These are phyloP conservation scores for Metschnikowia peoriensis DNA, from an alignment of 805 yeast species.

Conservation along the genomic window DNA sequence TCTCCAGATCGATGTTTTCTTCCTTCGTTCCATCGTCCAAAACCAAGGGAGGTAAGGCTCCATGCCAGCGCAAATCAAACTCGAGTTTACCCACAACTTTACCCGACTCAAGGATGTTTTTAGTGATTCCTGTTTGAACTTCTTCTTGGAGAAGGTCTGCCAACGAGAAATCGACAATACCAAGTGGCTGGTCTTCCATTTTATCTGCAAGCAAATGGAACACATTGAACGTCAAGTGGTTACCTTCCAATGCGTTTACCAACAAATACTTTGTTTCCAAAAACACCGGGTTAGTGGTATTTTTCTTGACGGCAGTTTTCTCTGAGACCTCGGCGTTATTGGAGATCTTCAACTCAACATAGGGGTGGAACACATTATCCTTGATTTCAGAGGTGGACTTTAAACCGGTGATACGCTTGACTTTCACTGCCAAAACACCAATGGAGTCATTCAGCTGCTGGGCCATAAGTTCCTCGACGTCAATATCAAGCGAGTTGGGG, in stretches of 20 bases:
- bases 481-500: slow-evolving; percentile 74
- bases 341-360: slow-evolving; percentile 41
- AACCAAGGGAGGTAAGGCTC: slow-evolving; percentile 42
- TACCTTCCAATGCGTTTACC: slow-evolving; percentile 55
- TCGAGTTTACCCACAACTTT: slow-evolving; percentile 57
- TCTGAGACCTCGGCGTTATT: slow-evolving; percentile 44
- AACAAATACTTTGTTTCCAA: slow-evolving; percentile 63
- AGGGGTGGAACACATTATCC: slow-evolving; percentile 50
- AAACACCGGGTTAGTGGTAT: slow-evolving; percentile 59
- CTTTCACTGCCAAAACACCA: slow-evolving; percentile 66
- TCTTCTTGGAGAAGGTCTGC: slow-evolving; percentile 59
- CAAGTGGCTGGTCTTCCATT: slow-evolving; percentile 51
- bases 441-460: slow-evolving; percentile 62
- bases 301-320: slow-evolving; percentile 57
- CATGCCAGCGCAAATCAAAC: slow-evolving; percentile 55
- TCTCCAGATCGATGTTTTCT: slow-evolving; percentile 57
- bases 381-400: slow-evolving; percentile 43
- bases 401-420: slow-evolving; percentile 52
- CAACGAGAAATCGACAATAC: slow-evolving; percentile 52
- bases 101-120: slow-evolving; percentile 48
- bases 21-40: slow-evolving; percentile 51
- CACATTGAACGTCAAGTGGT: slow-evolving; percentile 50
- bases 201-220: slow-evolving; percentile 52
- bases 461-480: slow-evolving; percentile 69
- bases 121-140: slow-evolving; percentile 39